Evolutionary conservation across 208 protist genomes (phyloP).

Genomic region (Ichthyophonus hoferi): DNA sequence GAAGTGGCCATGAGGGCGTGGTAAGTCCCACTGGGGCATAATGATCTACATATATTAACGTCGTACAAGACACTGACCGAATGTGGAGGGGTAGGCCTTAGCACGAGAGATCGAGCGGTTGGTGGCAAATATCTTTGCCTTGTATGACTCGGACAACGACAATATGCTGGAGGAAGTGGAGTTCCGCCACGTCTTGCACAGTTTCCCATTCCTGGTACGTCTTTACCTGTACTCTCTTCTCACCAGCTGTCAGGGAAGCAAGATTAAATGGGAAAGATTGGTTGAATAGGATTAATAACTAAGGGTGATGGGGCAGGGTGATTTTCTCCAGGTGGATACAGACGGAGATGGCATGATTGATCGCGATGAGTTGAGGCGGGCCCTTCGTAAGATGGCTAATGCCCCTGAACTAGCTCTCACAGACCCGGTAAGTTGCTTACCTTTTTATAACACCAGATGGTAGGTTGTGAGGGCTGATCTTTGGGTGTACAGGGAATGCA

Average conservation of each 20-base stretch:
- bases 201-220: constrained; percentile 22
- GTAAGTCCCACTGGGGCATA: neutral
- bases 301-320: no score
- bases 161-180: neutral
- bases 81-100: no score
- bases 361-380: neutral
- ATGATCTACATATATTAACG: no score
- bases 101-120: neutral
- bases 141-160: neutral
- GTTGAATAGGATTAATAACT: no score
- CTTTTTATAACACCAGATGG: no score
- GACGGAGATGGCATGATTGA: constrained; percentile 9
- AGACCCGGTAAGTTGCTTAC: neutral
- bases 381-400: neutral
- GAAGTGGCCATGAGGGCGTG: neutral
- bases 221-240: neutral
- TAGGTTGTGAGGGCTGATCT: no score
- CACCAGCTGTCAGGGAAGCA: neutral
- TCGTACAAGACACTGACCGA: no score
- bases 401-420: neutral
- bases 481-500: neutral
- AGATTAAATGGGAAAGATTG: no score
- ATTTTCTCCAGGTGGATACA: neutral
- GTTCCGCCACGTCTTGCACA: neutral
- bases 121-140: constrained; percentile 5